Evolutionary conservation across 2,329 filamentous ascomycete species (phyloP), one percentile per base, ranked within the genome.

Genomic region (Fusarium luffae): DNA sequence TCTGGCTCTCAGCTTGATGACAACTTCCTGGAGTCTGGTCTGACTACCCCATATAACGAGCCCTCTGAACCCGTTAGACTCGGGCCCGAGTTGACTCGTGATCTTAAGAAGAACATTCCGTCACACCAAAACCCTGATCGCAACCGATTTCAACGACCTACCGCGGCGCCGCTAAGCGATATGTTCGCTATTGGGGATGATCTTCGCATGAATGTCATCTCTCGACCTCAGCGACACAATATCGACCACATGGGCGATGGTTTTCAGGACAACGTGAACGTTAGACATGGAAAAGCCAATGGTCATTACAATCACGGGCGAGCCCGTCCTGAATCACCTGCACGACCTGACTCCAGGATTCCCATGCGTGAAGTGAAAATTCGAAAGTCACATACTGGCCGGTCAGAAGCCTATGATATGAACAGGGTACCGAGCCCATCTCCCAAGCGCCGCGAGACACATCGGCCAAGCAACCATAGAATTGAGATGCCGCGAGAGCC

Each of bases 1-100:
- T 77, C 74, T 28, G 80, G 80, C 7, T 82, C 80, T 7, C 79
- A 81, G 60, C 76, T 82, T 7, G 79, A 78, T 14, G 80, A 82
- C 12, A 76, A 75, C 47, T 82, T 82, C 42, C 80, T 82, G 79
- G 76, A 78, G 21, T 82, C 80, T 28, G 77, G 79, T 9, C 66
- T 79, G 7, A 80, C 80, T 13, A 80, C 80, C 16, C 80, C 80
- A 16, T 74, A 73, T 18, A 79, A 78, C 30, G 79, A 79, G 49
- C 75, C 66, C 19, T 73, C 69, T 8, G 74, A 70, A 16, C 62
- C 62, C 23, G 52, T 75, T 44, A 62, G 71, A 42, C 70, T 75
- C 12, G 63, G 54, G 21, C 69, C 69, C 13, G 73, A 74, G 50
- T 59, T 75, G 51, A 59, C 72, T 56, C 71, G 66, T 18, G 73